phyloP scores from a whole-genome alignment of 176 grass and related monocot species.

The Cymbopogon citratus region DNA sequence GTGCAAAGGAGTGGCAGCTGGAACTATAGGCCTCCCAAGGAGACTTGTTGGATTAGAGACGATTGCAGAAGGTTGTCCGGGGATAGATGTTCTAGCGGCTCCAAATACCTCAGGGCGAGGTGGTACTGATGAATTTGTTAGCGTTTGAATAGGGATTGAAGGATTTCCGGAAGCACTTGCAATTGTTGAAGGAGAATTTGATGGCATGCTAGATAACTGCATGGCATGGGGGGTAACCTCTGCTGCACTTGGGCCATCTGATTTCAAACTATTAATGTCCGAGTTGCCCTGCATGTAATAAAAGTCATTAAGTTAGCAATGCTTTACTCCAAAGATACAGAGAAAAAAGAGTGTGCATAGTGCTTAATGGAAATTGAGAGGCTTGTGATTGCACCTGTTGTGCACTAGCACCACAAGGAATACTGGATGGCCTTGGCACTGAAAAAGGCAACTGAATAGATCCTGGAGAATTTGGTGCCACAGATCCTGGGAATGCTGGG shows the following conservation, averaged over 20 bases:
- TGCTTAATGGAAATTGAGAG: not conserved
- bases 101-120: constrained; percentile 53
- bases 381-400: constrained; percentile 34
- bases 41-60: constrained; percentile 42
- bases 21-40: constrained; percentile 46
- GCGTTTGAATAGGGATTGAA: constrained; percentile 32
- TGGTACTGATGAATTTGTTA: constrained; percentile 33
- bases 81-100: constrained; percentile 34
- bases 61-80: constrained; percentile 44
- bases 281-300: constrained; percentile 41
- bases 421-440: constrained; percentile 40
- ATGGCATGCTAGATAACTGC: constrained; percentile 33
- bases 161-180: constrained; percentile 33
- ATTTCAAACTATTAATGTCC: constrained; percentile 17
- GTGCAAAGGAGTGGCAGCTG: constrained; percentile 40
- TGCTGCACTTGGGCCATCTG: not conserved
- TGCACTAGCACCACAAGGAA: constrained; percentile 32
- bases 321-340: not conserved
- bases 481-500: constrained; percentile 48
- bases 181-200: not conserved
- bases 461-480: constrained; percentile 41
- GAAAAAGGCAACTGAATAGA: constrained; percentile 47
- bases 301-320: constrained; percentile 10
- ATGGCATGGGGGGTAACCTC: constrained; percentile 26
- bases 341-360: constrained; percentile 15